Evolutionary conservation across 495 filamentous ascomycete species (phyloP).

Genomic region (Letharia lupina): DNA sequence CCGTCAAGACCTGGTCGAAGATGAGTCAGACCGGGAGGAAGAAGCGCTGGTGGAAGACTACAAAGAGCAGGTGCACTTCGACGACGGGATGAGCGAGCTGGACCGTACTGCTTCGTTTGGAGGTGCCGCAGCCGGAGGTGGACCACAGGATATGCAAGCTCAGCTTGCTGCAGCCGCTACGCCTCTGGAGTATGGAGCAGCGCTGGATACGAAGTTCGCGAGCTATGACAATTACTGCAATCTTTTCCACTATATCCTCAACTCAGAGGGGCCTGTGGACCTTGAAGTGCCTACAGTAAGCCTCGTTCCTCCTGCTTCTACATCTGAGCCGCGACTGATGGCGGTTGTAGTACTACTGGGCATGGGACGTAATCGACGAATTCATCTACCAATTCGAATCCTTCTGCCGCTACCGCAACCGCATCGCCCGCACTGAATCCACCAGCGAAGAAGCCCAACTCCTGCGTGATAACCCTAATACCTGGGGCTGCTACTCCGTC

Average conservation of each 20-base stretch:
- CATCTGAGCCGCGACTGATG: slow-evolving; percentile 21
- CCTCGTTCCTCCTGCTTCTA: slow-evolving; percentile 2
- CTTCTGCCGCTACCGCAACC: slow-evolving; percentile 91
- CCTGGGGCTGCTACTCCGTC: slow-evolving; percentile 99
- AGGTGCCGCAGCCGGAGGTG: slow-evolving; percentile 28
- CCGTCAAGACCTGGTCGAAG: slow-evolving; percentile 39
- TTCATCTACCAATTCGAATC: slow-evolving; percentile 99
- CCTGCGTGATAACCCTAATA: slow-evolving; percentile 92
- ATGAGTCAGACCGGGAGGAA: slow-evolving; percentile 90
- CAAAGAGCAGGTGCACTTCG: slow-evolving; percentile 86
- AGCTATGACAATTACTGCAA: slow-evolving; percentile 99
- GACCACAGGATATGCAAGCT: slow-evolving; percentile 73
- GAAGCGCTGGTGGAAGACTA: slow-evolving; percentile 91
- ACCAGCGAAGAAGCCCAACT: slow-evolving; percentile 81
- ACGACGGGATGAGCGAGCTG: slow-evolving; percentile 72
- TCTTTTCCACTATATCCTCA: slow-evolving; percentile 96
- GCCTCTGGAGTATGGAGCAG: slow-evolving; percentile 89
- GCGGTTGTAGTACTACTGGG: slow-evolving; percentile 80
- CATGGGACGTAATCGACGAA: slow-evolving; percentile 99
- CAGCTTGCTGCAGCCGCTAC: slow-evolving; percentile 83
- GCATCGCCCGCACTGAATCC: slow-evolving; percentile 76
- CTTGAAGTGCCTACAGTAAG: slow-evolving; percentile 85
- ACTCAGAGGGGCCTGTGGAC: slow-evolving; percentile 96
- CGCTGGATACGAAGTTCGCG: slow-evolving; percentile 83
- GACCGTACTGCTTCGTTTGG: slow-evolving; percentile 49